phyloP scores from a whole-genome alignment of 2,329 filamentous ascomycete genomes.

The Epichloe elymi region DNA sequence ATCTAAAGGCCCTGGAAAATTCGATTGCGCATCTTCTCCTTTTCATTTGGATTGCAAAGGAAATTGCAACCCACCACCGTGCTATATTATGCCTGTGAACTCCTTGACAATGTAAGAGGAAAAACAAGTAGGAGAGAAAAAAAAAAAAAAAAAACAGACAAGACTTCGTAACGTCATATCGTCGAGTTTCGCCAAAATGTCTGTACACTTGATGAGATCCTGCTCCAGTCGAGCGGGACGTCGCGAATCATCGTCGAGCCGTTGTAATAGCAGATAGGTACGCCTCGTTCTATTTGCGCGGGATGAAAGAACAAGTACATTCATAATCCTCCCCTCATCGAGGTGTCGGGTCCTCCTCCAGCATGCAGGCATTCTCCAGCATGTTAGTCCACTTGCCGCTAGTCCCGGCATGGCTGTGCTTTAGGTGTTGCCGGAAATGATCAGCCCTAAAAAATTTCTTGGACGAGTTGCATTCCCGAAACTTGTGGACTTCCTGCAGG shows the following conservation, averaged over 20 bases:
- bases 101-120: neutral
- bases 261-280: too few species aligned
- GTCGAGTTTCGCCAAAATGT: neutral
- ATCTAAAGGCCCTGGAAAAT: too few species aligned
- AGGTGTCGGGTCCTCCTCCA: conserved; percentile 53
- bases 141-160: neutral
- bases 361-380: conserved; percentile 92
- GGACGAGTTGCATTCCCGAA: conserved; percentile 91
- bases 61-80: neutral
- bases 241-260: neutral
- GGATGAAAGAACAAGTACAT: neutral
- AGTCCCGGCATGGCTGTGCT: conserved; percentile 91
- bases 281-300: neutral
- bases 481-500: conserved; percentile 86
- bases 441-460: conserved; percentile 99
- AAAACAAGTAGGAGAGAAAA: neutral
- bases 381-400: conserved; percentile 99
- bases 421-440: conserved; percentile 94
- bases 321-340: conserved; percentile 11
- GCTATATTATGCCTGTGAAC: neutral
- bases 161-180: neutral
- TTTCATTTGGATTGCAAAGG: neutral
- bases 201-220: neutral
- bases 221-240: too few species aligned
- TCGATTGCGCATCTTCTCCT: neutral